These are phyloP conservation scores for Stramenopiles sp. DNA, from an alignment of 352 stramenopile species.

Conservation along the genomic window DNA sequence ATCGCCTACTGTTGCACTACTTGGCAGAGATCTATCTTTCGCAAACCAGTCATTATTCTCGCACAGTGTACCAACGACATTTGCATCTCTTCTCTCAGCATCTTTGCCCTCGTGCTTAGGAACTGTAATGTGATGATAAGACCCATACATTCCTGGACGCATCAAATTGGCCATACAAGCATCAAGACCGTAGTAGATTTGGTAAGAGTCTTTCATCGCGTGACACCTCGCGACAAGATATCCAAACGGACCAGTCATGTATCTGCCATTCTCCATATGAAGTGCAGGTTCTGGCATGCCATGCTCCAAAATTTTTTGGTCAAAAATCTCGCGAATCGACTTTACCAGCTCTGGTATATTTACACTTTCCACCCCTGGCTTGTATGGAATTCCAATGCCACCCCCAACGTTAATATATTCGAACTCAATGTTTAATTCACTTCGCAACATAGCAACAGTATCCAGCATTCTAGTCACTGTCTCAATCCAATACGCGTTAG, in stretches of 20 bases:
- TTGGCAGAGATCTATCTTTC: conserved; percentile 44
- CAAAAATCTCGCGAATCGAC: conserved; percentile 49
- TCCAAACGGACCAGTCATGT: conserved; percentile 58
- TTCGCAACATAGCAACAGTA: conserved; percentile 47
- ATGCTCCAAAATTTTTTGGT: conserved; percentile 44
- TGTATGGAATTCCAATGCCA: conserved; percentile 59
- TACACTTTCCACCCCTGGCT: conserved; percentile 41
- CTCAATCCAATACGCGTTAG: conserved; percentile 63
- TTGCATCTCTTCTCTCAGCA: conserved; percentile 11
- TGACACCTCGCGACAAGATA: conserved; percentile 57
- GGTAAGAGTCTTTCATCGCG: conserved; percentile 58
- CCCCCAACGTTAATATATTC: conserved; percentile 73
- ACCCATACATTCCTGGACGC: conserved; percentile 62
- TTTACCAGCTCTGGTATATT: conserved; percentile 42
- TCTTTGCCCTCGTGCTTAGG: conserved; percentile 34
- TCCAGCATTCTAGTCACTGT: conserved; percentile 55
- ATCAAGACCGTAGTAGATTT: conserved; percentile 55
- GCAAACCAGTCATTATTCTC: conserved; percentile 78
- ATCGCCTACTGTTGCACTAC: conserved; percentile 41
- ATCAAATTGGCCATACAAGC: conserved; percentile 68
- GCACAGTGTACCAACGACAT: conserved; percentile 59
- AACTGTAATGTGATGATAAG: conserved; percentile 63
- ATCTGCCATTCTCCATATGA: conserved; percentile 64
- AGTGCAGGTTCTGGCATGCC: conserved; percentile 24
- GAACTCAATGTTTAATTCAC: conserved; percentile 46